Conservation (phyloP, 2,329 filamentous ascomycete genomes). For the Alternaria gansuensis region DNA sequence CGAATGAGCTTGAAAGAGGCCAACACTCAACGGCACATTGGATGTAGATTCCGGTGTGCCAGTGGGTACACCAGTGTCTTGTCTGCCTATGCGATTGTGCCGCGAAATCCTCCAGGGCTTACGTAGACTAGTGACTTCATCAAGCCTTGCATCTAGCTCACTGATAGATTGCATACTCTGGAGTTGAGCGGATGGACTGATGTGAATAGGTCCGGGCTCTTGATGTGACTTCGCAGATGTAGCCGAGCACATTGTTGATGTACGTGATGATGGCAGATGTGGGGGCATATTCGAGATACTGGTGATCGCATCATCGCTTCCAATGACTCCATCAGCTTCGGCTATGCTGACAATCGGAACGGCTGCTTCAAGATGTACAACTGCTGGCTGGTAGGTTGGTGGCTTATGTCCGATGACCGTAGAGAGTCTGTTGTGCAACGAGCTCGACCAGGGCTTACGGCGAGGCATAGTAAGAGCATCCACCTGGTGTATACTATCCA, state of each 20-base stretch:
- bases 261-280: slow-evolving; percentile 9
- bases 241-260: slow-evolving; percentile 15
- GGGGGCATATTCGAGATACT: background rate
- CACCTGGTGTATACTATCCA: background rate
- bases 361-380: background rate
- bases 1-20: slow-evolving; percentile 10
- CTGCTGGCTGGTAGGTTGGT: background rate
- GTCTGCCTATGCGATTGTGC: background rate
- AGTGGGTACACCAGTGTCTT: background rate
- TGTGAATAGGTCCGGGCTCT: slow-evolving; percentile 17
- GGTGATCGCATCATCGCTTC: background rate
- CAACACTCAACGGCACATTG: slow-evolving; percentile 3
- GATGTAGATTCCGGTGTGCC: slow-evolving; percentile 15
- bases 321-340: background rate
- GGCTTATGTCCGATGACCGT: slow-evolving; percentile 1
- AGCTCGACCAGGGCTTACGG: background rate
- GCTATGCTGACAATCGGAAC: background rate
- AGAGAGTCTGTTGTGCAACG: slow-evolving; percentile 6
- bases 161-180: slow-evolving; percentile 22
- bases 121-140: background rate
- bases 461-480: slow-evolving; percentile 4
- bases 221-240: slow-evolving; percentile 13
- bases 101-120: background rate
- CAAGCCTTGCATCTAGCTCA: slow-evolving; percentile 6
- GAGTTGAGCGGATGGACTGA: slow-evolving; percentile 17